Evolutionary conservation across 2,329 filamentous ascomycete species (phyloP).

Genomic region (Magnaporthales sp.): DNA sequence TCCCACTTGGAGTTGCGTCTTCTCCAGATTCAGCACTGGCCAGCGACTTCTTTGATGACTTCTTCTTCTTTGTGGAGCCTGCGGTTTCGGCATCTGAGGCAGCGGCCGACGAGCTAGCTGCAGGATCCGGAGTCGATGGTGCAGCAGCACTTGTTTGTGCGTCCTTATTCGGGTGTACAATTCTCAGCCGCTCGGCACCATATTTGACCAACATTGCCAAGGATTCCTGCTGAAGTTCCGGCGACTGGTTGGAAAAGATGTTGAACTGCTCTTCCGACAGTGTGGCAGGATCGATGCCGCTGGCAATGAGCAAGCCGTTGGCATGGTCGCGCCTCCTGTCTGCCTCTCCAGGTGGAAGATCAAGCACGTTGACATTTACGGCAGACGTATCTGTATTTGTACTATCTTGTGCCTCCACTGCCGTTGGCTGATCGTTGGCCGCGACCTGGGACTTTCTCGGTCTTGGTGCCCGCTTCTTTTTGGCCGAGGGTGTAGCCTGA

Average conservation of each 20-base stretch:
- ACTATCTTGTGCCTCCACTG: not conserved
- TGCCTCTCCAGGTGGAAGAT: slow-evolving; percentile 36
- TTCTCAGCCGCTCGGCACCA: slow-evolving; percentile 46
- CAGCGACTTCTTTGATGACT: not conserved
- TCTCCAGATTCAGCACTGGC: not conserved
- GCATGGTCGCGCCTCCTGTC: slow-evolving; percentile 40
- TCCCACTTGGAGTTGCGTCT: slow-evolving; percentile 10
- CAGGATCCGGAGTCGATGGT: slow-evolving; percentile 1
- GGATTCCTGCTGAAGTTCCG: slow-evolving; percentile 44
- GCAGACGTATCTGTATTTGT: not conserved
- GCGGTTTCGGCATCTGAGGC: not conserved
- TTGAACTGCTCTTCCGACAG: slow-evolving; percentile 47
- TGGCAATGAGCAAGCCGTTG: slow-evolving; percentile 33
- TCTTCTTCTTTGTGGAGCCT: not conserved
- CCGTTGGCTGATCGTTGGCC: not conserved
- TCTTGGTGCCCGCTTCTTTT: slow-evolving; percentile 2
- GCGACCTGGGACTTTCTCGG: slow-evolving; percentile 2
- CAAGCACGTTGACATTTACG: slow-evolving; percentile 16
- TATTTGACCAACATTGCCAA: slow-evolving; percentile 48
- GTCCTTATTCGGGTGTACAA: slow-evolving; percentile 42
- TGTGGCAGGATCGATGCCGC: slow-evolving; percentile 41
- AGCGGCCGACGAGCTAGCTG: slow-evolving; percentile 5
- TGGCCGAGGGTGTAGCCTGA: not conserved
- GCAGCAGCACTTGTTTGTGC: slow-evolving; percentile 10
- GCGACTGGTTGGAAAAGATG: slow-evolving; percentile 52